Conservation (phyloP, 2,329 filamentous ascomycete genomes). For the Aspergillus caelatus region DNA sequence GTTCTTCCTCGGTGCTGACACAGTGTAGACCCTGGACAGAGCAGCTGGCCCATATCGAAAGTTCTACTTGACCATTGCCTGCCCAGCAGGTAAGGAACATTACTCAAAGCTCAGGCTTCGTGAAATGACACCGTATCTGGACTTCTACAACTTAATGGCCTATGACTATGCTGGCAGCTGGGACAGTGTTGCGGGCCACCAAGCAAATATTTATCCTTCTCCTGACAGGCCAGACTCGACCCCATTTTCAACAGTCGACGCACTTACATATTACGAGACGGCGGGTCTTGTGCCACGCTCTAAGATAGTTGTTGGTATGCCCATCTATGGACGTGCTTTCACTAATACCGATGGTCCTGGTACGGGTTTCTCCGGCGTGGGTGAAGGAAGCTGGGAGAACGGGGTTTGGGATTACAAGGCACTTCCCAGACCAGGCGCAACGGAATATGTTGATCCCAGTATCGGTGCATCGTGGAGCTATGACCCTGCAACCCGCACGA, state of each 20-base stretch:
- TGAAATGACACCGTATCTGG: conserved; percentile 51
- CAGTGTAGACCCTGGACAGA: conserved; percentile 36
- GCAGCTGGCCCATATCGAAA: conserved; percentile 45
- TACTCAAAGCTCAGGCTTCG: conserved; percentile 46
- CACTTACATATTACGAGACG: conserved; percentile 70
- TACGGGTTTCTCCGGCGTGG: conserved; percentile 70
- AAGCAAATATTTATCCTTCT: conserved; percentile 75
- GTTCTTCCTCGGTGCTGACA: conserved; percentile 11
- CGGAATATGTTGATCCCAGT: conserved; percentile 65
- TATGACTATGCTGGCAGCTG: conserved; percentile 87
- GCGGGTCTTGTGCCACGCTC: conserved; percentile 61
- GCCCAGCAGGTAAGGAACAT: conserved; percentile 49
- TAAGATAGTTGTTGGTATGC: conserved; percentile 92
- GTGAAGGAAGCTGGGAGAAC: conserved; percentile 75
- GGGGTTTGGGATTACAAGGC: conserved; percentile 89
- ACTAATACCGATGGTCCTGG: conserved; percentile 77
- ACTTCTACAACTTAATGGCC: conserved; percentile 69
- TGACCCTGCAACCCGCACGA: conserved; percentile 60
- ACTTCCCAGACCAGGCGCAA: conserved; percentile 69
- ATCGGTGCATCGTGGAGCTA: conserved; percentile 78
- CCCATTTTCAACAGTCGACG: conserved; percentile 74
- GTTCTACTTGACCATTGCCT: conserved; percentile 54
- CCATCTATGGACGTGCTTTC: conserved; percentile 90
- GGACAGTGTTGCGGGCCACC: conserved; percentile 73
- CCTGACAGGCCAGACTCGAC: conserved; percentile 64